Conservation (phyloP, 495 filamentous ascomycete species). For the Xylaria nigripes region DNA sequence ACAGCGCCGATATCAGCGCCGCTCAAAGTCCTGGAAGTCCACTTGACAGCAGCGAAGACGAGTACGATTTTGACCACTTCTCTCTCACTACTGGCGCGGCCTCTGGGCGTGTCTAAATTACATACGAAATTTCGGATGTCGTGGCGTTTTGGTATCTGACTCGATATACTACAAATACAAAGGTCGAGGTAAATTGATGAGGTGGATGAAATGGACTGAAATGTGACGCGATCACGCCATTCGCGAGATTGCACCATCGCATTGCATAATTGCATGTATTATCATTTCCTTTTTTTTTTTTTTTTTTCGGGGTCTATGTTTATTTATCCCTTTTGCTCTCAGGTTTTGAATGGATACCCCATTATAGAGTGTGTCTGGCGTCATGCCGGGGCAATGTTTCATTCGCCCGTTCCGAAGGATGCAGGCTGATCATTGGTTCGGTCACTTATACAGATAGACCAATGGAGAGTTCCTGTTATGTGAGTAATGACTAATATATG, state of each 20-base stretch:
- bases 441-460: slow-evolving; percentile 13
- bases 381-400: slow-evolving; percentile 10
- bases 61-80: slow-evolving; percentile 31
- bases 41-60: slow-evolving; percentile 38
- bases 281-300: slow-evolving; percentile 4
- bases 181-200: slow-evolving; percentile 5
- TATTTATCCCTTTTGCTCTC: not conserved
- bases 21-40: slow-evolving; percentile 36
- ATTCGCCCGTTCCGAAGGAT: not conserved
- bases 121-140: not conserved
- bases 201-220: slow-evolving; percentile 14
- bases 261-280: slow-evolving; percentile 15
- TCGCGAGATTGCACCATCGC: slow-evolving; percentile 24
- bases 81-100: slow-evolving; percentile 24
- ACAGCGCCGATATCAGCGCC: slow-evolving; percentile 34
- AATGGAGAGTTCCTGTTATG: slow-evolving; percentile 11
- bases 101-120: slow-evolving; percentile 19
- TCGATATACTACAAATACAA: not conserved
- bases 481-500: not conserved
- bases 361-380: slow-evolving; percentile 23
- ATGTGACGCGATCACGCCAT: slow-evolving; percentile 28
- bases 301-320: slow-evolving; percentile 1
- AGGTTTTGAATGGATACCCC: slow-evolving; percentile 19
- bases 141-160: slow-evolving; percentile 2
- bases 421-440: not conserved